Evolutionary conservation across 768 basidiomycete species (phyloP).

Genomic region (Kwoniella sp.): DNA sequence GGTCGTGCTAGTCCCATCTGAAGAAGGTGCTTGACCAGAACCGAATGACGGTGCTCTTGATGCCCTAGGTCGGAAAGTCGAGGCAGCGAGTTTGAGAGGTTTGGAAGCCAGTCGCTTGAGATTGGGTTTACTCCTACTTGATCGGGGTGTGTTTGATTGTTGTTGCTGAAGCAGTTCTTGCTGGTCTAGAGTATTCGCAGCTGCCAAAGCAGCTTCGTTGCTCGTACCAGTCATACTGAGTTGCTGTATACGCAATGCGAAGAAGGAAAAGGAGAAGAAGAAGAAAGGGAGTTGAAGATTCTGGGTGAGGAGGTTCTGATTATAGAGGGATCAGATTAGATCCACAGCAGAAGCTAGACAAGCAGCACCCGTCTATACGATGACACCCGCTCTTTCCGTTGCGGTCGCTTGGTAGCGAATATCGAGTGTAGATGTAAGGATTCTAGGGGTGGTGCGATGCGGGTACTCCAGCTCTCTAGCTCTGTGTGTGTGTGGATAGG

Average conservation of each 20-base stretch:
- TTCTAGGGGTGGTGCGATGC: no score
- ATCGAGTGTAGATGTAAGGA: no score
- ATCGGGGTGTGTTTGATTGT: background rate
- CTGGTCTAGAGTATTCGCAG: background rate
- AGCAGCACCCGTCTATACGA: no score
- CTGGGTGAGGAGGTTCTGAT: no score
- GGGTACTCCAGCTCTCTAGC: no score
- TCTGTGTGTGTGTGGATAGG: no score
- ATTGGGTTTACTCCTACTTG: conserved; percentile 13
- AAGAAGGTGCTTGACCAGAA: no score
- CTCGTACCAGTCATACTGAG: conserved; percentile 4
- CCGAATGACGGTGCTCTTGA: conserved; percentile 5
- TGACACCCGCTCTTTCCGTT: no score
- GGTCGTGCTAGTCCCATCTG: conserved; percentile 4
- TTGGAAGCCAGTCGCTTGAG: conserved; percentile 43
- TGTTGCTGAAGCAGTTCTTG: background rate
- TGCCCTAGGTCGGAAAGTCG: conserved; percentile 26
- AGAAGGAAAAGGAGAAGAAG: background rate
- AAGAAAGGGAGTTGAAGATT: no score
- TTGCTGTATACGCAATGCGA: background rate
- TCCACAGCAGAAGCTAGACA: no score
- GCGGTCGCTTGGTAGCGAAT: no score
- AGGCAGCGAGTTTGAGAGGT: conserved; percentile 50
- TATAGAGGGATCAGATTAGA: background rate
- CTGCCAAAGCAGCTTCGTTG: conserved; percentile 17